Evolutionary conservation across 495 filamentous ascomycete species (phyloP).

Genomic region (Lepidopterella palustris): DNA sequence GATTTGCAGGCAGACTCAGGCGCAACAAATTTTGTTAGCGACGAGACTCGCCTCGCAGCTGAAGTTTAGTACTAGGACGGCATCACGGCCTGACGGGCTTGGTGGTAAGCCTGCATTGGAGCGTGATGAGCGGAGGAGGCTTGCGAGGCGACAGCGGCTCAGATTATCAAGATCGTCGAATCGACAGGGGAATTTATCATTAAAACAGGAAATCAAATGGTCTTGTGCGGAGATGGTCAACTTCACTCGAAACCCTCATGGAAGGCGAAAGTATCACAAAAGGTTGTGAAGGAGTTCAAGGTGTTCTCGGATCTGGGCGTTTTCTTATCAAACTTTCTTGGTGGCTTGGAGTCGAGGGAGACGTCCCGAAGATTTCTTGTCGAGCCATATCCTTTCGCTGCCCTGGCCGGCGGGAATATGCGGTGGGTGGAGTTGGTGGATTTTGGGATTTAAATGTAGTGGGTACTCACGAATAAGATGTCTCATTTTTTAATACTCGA

Average conservation of each 20-base stretch:
- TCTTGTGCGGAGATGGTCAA: background rate
- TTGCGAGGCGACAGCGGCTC: background rate
- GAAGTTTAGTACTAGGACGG: conserved; percentile 24
- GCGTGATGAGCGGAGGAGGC: background rate
- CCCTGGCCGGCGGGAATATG: background rate
- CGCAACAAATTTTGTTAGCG: conserved; percentile 87
- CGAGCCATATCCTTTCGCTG: background rate
- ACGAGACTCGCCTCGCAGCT: conserved; percentile 79
- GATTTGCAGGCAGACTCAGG: conserved; percentile 84
- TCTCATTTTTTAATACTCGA: background rate
- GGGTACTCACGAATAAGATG: background rate
- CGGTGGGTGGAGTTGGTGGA: background rate
- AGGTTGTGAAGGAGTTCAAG: background rate
- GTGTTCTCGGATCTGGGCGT: background rate
- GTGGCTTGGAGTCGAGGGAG: background rate
- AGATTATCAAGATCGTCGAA: background rate
- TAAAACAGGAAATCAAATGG: background rate
- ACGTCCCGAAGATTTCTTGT: background rate
- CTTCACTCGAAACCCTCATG: background rate
- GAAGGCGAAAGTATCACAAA: background rate
- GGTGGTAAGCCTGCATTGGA: background rate
- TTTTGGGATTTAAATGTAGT: background rate
- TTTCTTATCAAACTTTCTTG: background rate
- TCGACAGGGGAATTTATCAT: background rate
- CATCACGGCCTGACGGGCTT: background rate